Conservation (phyloP, 2,329 filamentous ascomycete species). For the Sporothrix brunneoviolacea region DNA sequence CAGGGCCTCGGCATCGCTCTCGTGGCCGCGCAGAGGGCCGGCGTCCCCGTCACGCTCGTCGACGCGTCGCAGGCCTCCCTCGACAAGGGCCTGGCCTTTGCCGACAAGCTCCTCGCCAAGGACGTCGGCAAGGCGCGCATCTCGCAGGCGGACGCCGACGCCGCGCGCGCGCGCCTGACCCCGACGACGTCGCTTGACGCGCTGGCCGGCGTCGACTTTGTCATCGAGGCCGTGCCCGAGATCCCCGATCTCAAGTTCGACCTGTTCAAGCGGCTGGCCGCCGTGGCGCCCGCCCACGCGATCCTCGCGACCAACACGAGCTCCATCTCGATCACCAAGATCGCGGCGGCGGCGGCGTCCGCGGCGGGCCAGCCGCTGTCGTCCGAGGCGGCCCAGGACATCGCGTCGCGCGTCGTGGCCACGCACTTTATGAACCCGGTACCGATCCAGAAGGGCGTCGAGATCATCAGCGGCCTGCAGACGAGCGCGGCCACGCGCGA, state of each 20-base stretch:
- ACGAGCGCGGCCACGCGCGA: slow-evolving; percentile 77
- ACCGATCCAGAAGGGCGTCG: slow-evolving; percentile 91
- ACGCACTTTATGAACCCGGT: slow-evolving; percentile 99
- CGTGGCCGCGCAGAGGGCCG: slow-evolving; percentile 78
- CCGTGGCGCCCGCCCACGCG: slow-evolving; percentile 74
- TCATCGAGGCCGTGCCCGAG: slow-evolving; percentile 96
- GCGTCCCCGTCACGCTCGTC: slow-evolving; percentile 77
- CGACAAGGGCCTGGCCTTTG: slow-evolving; percentile 84
- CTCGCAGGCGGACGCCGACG: slow-evolving; percentile 71
- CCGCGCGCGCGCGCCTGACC: slow-evolving; percentile 61
- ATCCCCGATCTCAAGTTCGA: slow-evolving; percentile 79
- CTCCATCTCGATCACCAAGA: slow-evolving; percentile 95
- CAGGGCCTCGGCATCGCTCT: slow-evolving; percentile 94
- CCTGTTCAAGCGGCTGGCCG: slow-evolving; percentile 77
- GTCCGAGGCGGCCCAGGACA: slow-evolving; percentile 53
- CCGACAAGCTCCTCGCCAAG: slow-evolving; percentile 88
- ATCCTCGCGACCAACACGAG: slow-evolving; percentile 97
- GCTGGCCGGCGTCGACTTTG: slow-evolving; percentile 81
- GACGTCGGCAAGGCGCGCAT: slow-evolving; percentile 84
- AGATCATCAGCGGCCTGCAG: slow-evolving; percentile 92
- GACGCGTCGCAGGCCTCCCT: slow-evolving; percentile 79
- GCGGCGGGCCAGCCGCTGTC: slow-evolving; percentile 1
- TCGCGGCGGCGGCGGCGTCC: slow-evolving; percentile 71
- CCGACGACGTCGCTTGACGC: slow-evolving; percentile 68
- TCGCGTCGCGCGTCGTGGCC: slow-evolving; percentile 74